Base-by-base conservation (phyloP, 371 early-diverging fungal species). In the Dinochytrium kinnereticum region DNA sequence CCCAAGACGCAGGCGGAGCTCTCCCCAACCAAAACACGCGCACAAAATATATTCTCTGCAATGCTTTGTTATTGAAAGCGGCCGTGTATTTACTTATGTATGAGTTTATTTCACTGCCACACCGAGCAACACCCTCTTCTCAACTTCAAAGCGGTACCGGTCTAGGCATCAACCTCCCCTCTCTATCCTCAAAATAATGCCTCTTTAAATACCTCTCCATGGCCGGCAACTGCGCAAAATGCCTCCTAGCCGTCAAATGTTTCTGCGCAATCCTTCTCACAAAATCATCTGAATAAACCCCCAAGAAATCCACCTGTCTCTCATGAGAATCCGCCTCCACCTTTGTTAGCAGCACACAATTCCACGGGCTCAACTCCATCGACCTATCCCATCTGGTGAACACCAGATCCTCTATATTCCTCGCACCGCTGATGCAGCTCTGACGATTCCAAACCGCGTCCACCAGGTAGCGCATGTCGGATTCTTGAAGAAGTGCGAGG, bases 311-410 rank as follows among this genome's bases (percentile, higher is more conserved):
- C 1, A 59, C 66, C 13, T 49, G 68, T 44, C 67, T 53, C 31
- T 86, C 85, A 68, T 87, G 87, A 51, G 76, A 81, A 15, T 73
- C 77, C 13, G 86, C 85, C 76, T 87, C 87, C 5, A 69, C 68
- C 61, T 79, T 78, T 2, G 87, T 87, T 53, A 87, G 44, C 64
- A 85, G 73, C 21, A 87, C 79, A 68, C 83, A 84, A 51, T 87
- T 87, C 85, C 86, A 86, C 44, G 87, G 87, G 1, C 65, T 38
- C 31, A 86, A 50, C 28, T 81, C 84, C 51, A 73, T 36, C 2
- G 17, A n/a, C 1, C 69, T 75, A 34, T 85, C 74, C 87, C 87
- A 87, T 36, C 86, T 73, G 15, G 78, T 77, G 38, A 87, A 59
- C 2, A 82, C 76, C 55, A 87, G 74, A 24, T 80, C 78, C 33